These are phyloP conservation scores for Maudiozyma turicensis DNA, from an alignment of 805 yeast genomes.

Conservation along the genomic window DNA sequence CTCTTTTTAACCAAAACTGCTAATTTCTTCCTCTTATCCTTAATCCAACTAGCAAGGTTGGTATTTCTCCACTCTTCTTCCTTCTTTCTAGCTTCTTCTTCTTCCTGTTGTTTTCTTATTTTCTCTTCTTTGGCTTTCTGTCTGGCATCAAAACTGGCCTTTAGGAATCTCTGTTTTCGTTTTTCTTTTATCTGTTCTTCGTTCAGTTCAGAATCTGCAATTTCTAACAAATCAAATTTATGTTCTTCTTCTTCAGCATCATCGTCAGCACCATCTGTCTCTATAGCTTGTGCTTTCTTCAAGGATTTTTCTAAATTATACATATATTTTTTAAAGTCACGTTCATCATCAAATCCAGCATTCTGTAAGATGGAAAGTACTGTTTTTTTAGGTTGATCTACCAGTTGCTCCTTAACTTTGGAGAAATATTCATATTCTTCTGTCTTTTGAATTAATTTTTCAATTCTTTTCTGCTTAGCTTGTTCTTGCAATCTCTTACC, in stretches of 20 bases:
- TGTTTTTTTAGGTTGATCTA: conserved; percentile 42
- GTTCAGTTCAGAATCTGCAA: conserved; percentile 73
- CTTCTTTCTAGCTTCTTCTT: conserved; percentile 48
- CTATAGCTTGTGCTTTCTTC: conserved; percentile 55
- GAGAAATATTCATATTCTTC: conserved; percentile 68
- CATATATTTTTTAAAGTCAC: conserved; percentile 60
- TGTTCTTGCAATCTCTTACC: conserved; percentile 88
- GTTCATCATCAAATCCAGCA: conserved; percentile 73
- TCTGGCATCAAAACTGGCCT: conserved; percentile 85
- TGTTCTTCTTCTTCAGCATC: conserved; percentile 36
- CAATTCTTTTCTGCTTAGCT: conserved; percentile 75
- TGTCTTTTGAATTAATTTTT: conserved; percentile 70
- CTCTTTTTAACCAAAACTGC: conserved; percentile 47
- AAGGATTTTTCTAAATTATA: conserved; percentile 56
- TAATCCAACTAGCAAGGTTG: conserved; percentile 74
- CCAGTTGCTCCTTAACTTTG: conserved; percentile 44
- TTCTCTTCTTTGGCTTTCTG: conserved; percentile 74
- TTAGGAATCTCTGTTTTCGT: conserved; percentile 69
- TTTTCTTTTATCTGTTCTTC: conserved; percentile 82
- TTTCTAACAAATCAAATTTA: conserved; percentile 62
- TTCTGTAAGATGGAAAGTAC: conserved; percentile 45
- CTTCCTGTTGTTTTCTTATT: conserved; percentile 48
- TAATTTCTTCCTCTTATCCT: conserved; percentile 53
- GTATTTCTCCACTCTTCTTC: conserved; percentile 71
- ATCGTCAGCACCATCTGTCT: conserved; percentile 51